Percentiles rank a stretch among this genome's conserved stretches.
These are phyloP conservation scores for Pseudocercospora fijiensis DNA, from an alignment of 2,329 filamentous ascomycete genomes.

Conservation along the genomic window DNA sequence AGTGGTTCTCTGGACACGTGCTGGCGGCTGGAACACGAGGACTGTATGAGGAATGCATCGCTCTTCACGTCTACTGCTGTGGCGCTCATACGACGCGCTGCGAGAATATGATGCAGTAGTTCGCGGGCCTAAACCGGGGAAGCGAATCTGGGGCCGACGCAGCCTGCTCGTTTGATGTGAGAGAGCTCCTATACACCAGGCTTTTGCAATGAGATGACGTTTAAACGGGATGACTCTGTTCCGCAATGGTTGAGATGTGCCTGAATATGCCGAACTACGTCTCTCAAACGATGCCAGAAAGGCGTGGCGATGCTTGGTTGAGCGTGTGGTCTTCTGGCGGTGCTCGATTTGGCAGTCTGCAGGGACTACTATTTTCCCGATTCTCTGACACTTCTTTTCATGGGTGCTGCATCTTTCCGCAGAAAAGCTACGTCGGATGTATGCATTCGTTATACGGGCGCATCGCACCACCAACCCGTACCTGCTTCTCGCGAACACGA, in stretches of 20 bases:
- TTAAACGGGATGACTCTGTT: neutral
- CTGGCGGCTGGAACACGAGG: neutral
- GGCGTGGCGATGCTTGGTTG: neutral
- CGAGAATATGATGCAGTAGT: slow-evolving; percentile 16
- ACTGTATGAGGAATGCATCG: neutral
- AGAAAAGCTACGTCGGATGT: neutral
- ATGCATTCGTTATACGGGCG: neutral
- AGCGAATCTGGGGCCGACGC: neutral
- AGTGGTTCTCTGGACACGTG: neutral
- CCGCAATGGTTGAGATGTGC: neutral
- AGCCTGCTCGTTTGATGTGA: neutral
- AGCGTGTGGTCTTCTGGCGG: neutral
- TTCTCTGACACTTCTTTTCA: slow-evolving; percentile 7
- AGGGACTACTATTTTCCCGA: neutral
- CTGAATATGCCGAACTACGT: neutral
- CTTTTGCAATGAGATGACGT: neutral
- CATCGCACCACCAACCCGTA: neutral
- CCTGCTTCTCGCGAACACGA: neutral
- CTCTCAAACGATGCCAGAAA: neutral
- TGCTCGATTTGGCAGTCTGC: neutral
- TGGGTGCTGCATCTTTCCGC: neutral
- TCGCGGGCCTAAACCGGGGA: slow-evolving; percentile 1
- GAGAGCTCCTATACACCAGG: neutral
- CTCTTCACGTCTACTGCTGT: neutral
- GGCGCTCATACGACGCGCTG: slow-evolving; percentile 11